Conservation (phyloP, 75 land plant species). For the Isoetes taiwanensis region DNA sequence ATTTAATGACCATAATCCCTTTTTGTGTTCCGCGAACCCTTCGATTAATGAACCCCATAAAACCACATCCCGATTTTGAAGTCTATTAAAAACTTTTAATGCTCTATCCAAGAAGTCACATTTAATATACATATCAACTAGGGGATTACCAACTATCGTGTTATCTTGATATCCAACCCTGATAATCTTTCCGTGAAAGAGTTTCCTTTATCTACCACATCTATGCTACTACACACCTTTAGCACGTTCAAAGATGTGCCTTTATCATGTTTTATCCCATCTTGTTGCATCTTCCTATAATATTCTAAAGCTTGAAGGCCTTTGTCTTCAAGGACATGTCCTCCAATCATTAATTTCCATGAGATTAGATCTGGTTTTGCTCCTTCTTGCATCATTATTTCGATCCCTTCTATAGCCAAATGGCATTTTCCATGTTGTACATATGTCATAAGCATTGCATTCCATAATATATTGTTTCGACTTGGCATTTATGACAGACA, state of each 20-base stretch:
- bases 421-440: too few relatives aligned
- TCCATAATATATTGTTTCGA: too few relatives aligned
- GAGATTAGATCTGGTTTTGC: too few relatives aligned
- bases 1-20: neutral
- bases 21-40: neutral
- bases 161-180: neutral
- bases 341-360: neutral
- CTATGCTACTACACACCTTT: neutral
- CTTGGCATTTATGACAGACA: too few relatives aligned
- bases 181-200: neutral
- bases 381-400: too few relatives aligned
- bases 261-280: slow-evolving; percentile 1
- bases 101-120: slow-evolving; percentile 24
- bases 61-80: neutral
- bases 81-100: neutral
- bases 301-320: neutral
- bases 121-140: slow-evolving; percentile 14
- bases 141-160: neutral
- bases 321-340: neutral
- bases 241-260: neutral
- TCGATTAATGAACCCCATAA: neutral
- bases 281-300: neutral
- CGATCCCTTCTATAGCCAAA: too few relatives aligned
- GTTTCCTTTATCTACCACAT: neutral
- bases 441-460: too few relatives aligned